Evolutionary conservation across 768 basidiomycete genomes (phyloP).

Genomic region (Neoboletus subvelutipes): DNA sequence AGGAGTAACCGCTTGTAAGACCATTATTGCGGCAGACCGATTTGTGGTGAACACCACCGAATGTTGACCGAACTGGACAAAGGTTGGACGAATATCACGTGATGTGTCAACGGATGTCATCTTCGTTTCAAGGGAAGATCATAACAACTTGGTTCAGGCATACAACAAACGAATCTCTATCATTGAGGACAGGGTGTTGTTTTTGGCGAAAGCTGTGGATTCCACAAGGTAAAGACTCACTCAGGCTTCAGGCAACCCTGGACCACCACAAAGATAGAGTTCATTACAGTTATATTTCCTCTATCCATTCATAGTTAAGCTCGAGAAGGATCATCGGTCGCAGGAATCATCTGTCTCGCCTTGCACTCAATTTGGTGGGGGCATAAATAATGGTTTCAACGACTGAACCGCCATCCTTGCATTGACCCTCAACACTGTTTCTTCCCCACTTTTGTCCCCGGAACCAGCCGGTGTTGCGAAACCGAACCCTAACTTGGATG

Average conservation of each 20-base stretch:
- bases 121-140: not conserved
- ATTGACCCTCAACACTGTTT: slow-evolving; percentile 25
- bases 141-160: not conserved
- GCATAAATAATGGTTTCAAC: slow-evolving; percentile 25
- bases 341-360: not conserved
- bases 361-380: slow-evolving; percentile 18
- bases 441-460: slow-evolving; percentile 11
- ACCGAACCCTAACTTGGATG: slow-evolving; percentile 45
- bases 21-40: not conserved
- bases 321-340: not conserved
- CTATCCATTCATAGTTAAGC: not conserved
- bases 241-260: not conserved
- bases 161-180: not conserved
- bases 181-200: not conserved
- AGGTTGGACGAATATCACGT: not conserved
- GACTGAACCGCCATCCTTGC: slow-evolving; percentile 30
- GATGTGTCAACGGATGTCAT: not conserved
- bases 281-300: not conserved
- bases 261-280: not conserved
- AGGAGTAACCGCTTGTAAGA: not conserved
- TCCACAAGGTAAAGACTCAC: not conserved
- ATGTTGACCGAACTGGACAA: not conserved
- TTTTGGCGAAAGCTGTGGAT: not conserved
- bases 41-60: not conserved
- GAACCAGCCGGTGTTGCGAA: slow-evolving; percentile 25